Evolutionary conservation across 306 rosid species (phyloP).

Genomic region (Quercus cerris): DNA sequence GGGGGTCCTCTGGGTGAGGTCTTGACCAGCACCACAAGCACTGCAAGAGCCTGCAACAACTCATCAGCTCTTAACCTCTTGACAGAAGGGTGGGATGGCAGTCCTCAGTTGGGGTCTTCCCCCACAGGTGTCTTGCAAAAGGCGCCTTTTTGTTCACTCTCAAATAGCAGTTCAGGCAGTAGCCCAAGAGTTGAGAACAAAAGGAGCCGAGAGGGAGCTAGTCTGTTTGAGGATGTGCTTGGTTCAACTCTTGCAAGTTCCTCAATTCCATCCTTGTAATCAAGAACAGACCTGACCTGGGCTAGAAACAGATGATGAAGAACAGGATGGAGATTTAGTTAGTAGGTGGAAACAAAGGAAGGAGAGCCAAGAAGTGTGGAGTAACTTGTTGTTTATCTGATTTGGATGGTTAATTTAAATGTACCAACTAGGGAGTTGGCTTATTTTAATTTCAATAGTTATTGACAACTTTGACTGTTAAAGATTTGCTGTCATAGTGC

Average conservation of each 20-base stretch:
- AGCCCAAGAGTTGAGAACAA: constrained; percentile 30
- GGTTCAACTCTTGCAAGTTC: constrained; percentile 32
- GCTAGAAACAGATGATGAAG: background rate
- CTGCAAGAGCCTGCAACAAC: constrained; percentile 19
- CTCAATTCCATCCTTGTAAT: constrained; percentile 37
- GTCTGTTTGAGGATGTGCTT: constrained; percentile 30
- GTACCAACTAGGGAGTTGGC: constrained; percentile 5
- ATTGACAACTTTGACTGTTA: constrained; percentile 17
- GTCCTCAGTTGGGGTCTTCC: constrained; percentile 37
- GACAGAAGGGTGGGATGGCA: constrained; percentile 44
- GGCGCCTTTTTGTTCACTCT: constrained; percentile 43
- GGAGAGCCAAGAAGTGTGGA: background rate
- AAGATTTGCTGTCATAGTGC: background rate
- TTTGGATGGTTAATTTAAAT: background rate
- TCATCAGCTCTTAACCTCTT: constrained; percentile 35
- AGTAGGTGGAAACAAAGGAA: background rate
- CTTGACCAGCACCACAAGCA: constrained; percentile 26
- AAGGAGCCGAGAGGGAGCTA: constrained; percentile 11
- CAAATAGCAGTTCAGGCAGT: constrained; percentile 52
- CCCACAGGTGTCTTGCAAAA: constrained; percentile 54
- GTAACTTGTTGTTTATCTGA: background rate
- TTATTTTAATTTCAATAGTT: constrained; percentile 19
- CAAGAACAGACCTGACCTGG: background rate
- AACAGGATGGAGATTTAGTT: background rate
- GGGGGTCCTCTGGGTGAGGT: constrained; percentile 63